Evolutionary conservation across 2,329 filamentous ascomycete genomes (phyloP).

Genomic region (Aspergillus texensis): DNA sequence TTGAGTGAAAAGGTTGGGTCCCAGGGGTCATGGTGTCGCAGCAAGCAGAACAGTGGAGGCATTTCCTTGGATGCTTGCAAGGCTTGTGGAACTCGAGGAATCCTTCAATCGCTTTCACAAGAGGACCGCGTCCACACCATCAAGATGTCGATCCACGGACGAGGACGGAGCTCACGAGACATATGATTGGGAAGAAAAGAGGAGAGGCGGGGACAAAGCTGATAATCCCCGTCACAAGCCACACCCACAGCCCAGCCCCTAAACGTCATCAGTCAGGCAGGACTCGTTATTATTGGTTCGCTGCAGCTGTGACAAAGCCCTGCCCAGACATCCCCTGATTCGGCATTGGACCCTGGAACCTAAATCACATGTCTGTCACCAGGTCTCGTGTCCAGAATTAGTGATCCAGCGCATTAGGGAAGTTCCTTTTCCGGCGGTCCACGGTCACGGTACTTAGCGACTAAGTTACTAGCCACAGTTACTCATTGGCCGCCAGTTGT

Average conservation of each 20-base stretch:
- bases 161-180: slow-evolving; percentile 7
- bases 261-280: background rate
- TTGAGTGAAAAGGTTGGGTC: slow-evolving; percentile 20
- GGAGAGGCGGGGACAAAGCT: background rate
- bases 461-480: background rate
- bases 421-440: background rate
- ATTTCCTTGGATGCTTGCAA: slow-evolving; percentile 10
- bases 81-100: slow-evolving; percentile 10
- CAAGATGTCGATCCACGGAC: slow-evolving; percentile 20
- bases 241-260: background rate
- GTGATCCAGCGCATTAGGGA: background rate
- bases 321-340: slow-evolving; percentile 2
- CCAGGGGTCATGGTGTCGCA: slow-evolving; percentile 17
- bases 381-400: background rate
- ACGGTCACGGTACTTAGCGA: background rate
- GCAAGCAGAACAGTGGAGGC: slow-evolving; percentile 25
- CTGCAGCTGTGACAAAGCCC: background rate
- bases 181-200: slow-evolving; percentile 11
- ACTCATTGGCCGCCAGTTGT: no score
- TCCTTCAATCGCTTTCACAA: slow-evolving; percentile 12
- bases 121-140: slow-evolving; percentile 8
- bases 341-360: background rate
- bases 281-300: background rate
- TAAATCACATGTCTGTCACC: background rate
- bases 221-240: background rate